Percentiles rank a stretch among this genome's conserved stretches.
These are phyloP conservation scores for Chaetomiaceae sp. DNA, from an alignment of 2,329 filamentous ascomycete genomes.

Conservation along the genomic window DNA sequence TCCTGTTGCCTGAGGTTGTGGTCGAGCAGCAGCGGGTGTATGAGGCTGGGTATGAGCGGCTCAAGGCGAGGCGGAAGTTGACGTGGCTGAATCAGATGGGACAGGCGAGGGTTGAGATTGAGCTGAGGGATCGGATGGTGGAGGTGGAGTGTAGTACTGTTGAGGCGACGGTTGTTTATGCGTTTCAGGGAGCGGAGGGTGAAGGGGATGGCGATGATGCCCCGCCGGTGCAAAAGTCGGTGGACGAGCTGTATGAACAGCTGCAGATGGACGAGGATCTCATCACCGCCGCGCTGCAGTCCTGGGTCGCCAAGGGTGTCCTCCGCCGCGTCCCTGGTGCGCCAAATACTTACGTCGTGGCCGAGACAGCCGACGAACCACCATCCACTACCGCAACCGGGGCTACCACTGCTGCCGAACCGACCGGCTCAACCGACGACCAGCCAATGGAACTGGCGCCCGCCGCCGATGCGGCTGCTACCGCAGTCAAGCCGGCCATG, in stretches of 20 bases:
- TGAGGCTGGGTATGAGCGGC: constrained; percentile 67
- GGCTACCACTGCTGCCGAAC: constrained; percentile 18
- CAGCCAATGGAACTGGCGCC: constrained; percentile 31
- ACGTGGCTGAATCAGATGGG: constrained; percentile 84
- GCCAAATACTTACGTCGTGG: constrained; percentile 57
- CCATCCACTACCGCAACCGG: constrained; percentile 5
- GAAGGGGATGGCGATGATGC: constrained; percentile 32
- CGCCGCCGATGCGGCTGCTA: constrained; percentile 12
- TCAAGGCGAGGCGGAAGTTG: constrained; percentile 81
- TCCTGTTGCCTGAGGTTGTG: constrained; percentile 58
- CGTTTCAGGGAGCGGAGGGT: constrained; percentile 57
- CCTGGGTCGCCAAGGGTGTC: constrained; percentile 67
- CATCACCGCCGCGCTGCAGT: constrained; percentile 61
- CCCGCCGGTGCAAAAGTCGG: constrained; percentile 39
- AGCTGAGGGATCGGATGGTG: constrained; percentile 75
- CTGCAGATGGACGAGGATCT: constrained; percentile 73
- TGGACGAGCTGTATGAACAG: constrained; percentile 48
- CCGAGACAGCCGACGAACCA: constrained; percentile 51
- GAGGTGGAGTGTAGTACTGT: constrained; percentile 71
- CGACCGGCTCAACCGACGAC: constrained; percentile 23
- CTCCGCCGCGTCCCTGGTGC: constrained; percentile 48
- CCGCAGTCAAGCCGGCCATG: constrained; percentile 32
- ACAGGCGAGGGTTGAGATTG: constrained; percentile 73
- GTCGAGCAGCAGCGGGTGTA: constrained; percentile 63
- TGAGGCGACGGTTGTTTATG: constrained; percentile 82